Percentiles rank a stretch among this genome's conserved stretches.
phyloP scores from a whole-genome alignment of 2,329 filamentous ascomycete genomes.

The Diaporthe ilicicola region DNA sequence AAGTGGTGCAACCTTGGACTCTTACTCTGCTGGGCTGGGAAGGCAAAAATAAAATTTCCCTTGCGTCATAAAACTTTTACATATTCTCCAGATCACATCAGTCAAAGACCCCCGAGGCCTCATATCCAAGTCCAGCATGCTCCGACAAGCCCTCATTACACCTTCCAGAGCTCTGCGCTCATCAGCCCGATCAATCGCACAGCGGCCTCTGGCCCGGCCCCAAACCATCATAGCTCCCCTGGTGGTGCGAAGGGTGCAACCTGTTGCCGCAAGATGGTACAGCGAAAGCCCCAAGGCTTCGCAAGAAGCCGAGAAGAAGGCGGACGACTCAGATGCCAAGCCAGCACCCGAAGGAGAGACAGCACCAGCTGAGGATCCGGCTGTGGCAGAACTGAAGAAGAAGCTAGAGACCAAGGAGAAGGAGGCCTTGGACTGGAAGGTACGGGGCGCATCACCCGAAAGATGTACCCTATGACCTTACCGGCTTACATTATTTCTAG shows the following conservation, averaged over 20 bases:
- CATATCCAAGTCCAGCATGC: constrained; percentile 45
- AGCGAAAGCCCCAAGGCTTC: constrained; percentile 46
- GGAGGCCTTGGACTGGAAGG: constrained; percentile 81
- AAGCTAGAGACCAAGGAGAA: constrained; percentile 61
- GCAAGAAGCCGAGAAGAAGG: constrained; percentile 38
- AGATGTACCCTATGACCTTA: neutral
- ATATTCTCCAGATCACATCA: constrained; percentile 20
- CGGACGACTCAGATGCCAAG: constrained; percentile 39
- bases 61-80: constrained; percentile 35
- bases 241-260: constrained; percentile 43
- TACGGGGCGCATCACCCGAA: constrained; percentile 50
- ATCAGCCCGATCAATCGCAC: constrained; percentile 46
- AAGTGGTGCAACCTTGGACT: constrained; percentile 10
- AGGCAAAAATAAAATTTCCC: constrained; percentile 28
- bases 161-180: constrained; percentile 56
- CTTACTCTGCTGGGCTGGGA: neutral
- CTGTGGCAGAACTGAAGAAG: constrained; percentile 57
- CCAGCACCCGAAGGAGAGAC: constrained; percentile 41
- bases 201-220: constrained; percentile 46
- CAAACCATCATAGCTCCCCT: constrained; percentile 50
- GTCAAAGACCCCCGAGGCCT: neutral
- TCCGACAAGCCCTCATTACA: constrained; percentile 54
- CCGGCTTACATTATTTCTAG: constrained; percentile 54
- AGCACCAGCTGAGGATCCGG: constrained; percentile 34
- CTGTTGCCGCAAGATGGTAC: constrained; percentile 55